These are phyloP conservation scores for Yamadazyma oceani DNA, from an alignment of 1,139 yeast genomes.

Conservation along the genomic window DNA sequence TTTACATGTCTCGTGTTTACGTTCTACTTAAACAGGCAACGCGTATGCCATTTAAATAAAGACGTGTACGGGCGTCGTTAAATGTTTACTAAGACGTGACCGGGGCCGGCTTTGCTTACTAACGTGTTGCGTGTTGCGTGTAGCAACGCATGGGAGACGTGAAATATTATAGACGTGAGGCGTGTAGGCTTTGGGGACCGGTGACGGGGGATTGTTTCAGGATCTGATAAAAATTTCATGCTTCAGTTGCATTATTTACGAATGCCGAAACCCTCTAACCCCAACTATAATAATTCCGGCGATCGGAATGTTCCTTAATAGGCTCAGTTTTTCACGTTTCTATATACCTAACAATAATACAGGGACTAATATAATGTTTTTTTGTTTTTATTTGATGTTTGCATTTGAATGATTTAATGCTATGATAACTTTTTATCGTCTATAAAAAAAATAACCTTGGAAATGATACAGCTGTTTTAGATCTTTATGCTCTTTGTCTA, in stretches of 20 bases:
- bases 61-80: neutral
- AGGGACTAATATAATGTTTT: no score
- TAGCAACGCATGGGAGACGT: no score
- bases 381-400: neutral
- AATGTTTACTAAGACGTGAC: neutral
- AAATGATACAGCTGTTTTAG: constrained; percentile 1
- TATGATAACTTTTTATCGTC: neutral
- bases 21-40: constrained; percentile 3
- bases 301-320: no score
- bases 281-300: no score
- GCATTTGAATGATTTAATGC: neutral
- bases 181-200: no score
- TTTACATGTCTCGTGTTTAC: constrained; percentile 1
- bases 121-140: neutral
- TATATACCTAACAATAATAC: no score
- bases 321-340: no score
- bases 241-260: no score
- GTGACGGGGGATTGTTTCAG: neutral
- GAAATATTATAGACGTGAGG: no score
- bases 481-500: constrained; percentile 5
- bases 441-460: neutral
- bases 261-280: no score
- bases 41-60: constrained; percentile 3
- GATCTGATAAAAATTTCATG: no score
- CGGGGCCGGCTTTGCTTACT: no score